phyloP scores from a whole-genome alignment of 768 basidiomycete genomes.

The Rhizopogon vinicolor region DNA sequence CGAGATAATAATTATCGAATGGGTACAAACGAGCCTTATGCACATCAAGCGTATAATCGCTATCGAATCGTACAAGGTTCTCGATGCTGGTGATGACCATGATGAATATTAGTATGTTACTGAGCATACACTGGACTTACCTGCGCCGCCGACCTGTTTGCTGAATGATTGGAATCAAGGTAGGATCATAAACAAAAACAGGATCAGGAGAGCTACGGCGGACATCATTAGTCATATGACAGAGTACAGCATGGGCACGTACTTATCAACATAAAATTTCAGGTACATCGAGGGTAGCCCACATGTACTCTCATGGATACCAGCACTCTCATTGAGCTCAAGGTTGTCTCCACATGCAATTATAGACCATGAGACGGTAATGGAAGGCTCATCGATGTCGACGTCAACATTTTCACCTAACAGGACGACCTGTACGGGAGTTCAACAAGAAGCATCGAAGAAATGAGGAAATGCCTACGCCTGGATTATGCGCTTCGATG shows the following conservation, averaged over 20 bases:
- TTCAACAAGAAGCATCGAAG: background rate
- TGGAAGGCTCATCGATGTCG: slow-evolving; percentile 53
- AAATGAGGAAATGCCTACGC: slow-evolving; percentile 30
- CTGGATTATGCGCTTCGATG: slow-evolving; percentile 37
- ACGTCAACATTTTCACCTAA: slow-evolving; percentile 55
- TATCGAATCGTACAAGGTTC: slow-evolving; percentile 53
- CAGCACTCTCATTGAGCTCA: slow-evolving; percentile 41
- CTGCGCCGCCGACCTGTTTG: slow-evolving; percentile 37
- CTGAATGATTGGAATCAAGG: slow-evolving; percentile 37
- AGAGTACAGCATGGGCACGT: slow-evolving; percentile 4
- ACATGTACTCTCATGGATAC: slow-evolving; percentile 43
- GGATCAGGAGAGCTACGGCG: slow-evolving; percentile 30
- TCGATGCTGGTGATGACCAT: slow-evolving; percentile 36
- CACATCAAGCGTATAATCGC: slow-evolving; percentile 51
- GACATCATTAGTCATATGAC: background rate
- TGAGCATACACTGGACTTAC: slow-evolving; percentile 20
- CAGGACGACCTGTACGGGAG: slow-evolving; percentile 41
- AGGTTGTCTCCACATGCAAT: slow-evolving; percentile 44
- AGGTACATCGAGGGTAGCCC: slow-evolving; percentile 42
- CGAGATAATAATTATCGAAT: slow-evolving; percentile 50
- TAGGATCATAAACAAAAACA: slow-evolving; percentile 40
- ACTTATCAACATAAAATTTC: slow-evolving; percentile 48
- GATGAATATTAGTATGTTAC: background rate
- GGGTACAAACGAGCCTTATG: slow-evolving; percentile 51
- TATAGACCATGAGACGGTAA: slow-evolving; percentile 54